phyloP scores from a whole-genome alignment of 129 eudicot genomes.

The Helichrysum umbraculigerum region DNA sequence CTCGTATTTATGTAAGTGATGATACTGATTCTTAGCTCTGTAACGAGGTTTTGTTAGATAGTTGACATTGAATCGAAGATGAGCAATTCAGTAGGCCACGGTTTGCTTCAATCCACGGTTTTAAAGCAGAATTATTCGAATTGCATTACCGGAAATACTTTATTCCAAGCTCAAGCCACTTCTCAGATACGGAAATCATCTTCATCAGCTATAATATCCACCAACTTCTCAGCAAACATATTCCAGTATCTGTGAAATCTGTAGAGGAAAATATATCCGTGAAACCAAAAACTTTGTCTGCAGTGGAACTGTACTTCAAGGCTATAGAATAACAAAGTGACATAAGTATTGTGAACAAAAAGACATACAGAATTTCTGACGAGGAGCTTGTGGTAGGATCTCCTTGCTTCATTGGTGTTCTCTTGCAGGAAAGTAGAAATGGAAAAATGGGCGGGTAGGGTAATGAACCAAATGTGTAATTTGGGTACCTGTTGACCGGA shows the following conservation, averaged over 20 bases:
- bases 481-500: neutral
- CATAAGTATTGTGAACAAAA: conserved; percentile 45
- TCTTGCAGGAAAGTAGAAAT: conserved; percentile 9
- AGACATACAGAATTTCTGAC: conserved; percentile 48
- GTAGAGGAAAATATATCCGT: conserved; percentile 33
- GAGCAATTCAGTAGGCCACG: conserved; percentile 72
- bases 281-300: conserved; percentile 53
- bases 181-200: conserved; percentile 50
- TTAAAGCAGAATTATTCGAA: conserved; percentile 46
- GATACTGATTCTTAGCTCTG: conserved; percentile 33
- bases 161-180: conserved; percentile 59
- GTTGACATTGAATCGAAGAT: conserved; percentile 41
- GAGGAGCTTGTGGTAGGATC: conserved; percentile 76
- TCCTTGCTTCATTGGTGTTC: conserved; percentile 15
- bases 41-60: conserved; percentile 32
- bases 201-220: conserved; percentile 42
- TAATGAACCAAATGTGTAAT: neutral
- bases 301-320: conserved; percentile 53
- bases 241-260: conserved; percentile 37
- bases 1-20: neutral
- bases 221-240: conserved; percentile 60
- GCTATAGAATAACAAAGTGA: conserved; percentile 57
- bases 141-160: conserved; percentile 52
- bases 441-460: conserved; percentile 1
- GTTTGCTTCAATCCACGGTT: conserved; percentile 56